Evolutionary conservation across 148 eudicot genomes (phyloP).

Genomic region (Hydrangea macrophylla): DNA sequence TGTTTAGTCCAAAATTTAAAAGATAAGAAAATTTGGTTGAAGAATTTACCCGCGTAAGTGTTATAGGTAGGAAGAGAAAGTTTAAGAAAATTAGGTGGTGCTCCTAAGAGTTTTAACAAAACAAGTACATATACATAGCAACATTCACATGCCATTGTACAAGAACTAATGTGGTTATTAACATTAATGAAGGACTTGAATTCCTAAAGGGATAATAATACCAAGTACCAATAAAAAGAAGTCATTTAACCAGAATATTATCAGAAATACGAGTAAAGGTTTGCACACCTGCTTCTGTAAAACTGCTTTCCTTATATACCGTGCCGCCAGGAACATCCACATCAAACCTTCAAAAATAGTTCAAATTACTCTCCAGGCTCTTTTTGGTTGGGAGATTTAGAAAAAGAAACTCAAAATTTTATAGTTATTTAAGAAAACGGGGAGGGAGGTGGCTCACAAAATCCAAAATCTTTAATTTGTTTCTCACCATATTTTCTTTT

Average conservation of each 20-base stretch:
- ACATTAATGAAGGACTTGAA: neutral
- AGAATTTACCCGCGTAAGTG: neutral
- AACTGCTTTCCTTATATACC: constrained; percentile 86
- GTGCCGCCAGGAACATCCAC: constrained; percentile 95
- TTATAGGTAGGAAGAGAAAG: neutral
- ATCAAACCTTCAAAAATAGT: constrained; percentile 62
- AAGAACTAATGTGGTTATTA: neutral
- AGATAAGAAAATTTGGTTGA: too few relatives aligned
- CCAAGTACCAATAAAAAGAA: neutral
- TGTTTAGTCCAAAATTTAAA: neutral
- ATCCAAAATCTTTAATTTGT: too few relatives aligned
- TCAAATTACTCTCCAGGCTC: too few relatives aligned
- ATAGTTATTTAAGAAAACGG: too few relatives aligned
- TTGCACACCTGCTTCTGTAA: constrained; percentile 79
- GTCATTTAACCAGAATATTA: neutral
- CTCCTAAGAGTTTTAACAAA: neutral
- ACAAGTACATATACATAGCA: neutral
- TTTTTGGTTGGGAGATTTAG: too few relatives aligned
- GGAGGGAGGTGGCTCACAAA: too few relatives aligned
- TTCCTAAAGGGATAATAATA: too few relatives aligned
- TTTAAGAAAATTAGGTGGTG: neutral
- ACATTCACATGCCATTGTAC: neutral
- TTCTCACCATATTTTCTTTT: too few relatives aligned
- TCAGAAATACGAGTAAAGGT: neutral
- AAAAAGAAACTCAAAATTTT: too few relatives aligned